Evolutionary conservation across 129 eudicot genomes (phyloP).

Genomic region (Helichrysum umbraculigerum): DNA sequence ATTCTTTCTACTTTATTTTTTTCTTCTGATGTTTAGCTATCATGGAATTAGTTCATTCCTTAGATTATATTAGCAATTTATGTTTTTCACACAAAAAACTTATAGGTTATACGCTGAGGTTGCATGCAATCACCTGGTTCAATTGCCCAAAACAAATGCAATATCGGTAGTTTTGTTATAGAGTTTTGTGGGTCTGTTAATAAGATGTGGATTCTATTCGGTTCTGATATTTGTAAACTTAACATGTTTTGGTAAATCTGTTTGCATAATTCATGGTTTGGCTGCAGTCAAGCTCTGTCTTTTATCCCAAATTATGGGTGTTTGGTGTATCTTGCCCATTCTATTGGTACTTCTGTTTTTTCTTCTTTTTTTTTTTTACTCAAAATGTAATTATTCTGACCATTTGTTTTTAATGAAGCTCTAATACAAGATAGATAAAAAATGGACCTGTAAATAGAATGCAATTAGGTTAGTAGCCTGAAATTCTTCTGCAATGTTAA

Average conservation of each 20-base stretch:
- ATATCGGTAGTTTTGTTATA: not conserved
- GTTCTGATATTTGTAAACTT: not conserved
- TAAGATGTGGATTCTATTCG: not conserved
- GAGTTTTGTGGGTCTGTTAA: not conserved
- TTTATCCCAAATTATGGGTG: too few relatives aligned
- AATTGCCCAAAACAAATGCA: not conserved
- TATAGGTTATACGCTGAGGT: too few relatives aligned
- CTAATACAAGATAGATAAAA: too few relatives aligned
- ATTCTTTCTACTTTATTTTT: too few relatives aligned
- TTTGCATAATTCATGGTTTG: not conserved
- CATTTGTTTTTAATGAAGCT: not conserved
- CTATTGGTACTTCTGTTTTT: not conserved
- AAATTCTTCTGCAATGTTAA: too few relatives aligned
- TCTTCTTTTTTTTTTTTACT: too few relatives aligned
- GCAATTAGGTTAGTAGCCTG: too few relatives aligned
- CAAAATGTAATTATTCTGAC: not conserved
- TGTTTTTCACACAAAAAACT: too few relatives aligned
- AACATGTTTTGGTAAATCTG: not conserved
- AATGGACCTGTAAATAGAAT: too few relatives aligned
- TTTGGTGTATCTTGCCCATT: too few relatives aligned
- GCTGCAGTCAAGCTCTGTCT: not conserved
- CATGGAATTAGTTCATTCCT: not conserved
- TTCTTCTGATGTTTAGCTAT: not conserved
- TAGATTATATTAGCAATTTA: not conserved
- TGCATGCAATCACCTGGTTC: too few relatives aligned